Evolutionary conservation across 139 green algal genomes (phyloP).

Genomic region (Micromonas commoda): DNA sequence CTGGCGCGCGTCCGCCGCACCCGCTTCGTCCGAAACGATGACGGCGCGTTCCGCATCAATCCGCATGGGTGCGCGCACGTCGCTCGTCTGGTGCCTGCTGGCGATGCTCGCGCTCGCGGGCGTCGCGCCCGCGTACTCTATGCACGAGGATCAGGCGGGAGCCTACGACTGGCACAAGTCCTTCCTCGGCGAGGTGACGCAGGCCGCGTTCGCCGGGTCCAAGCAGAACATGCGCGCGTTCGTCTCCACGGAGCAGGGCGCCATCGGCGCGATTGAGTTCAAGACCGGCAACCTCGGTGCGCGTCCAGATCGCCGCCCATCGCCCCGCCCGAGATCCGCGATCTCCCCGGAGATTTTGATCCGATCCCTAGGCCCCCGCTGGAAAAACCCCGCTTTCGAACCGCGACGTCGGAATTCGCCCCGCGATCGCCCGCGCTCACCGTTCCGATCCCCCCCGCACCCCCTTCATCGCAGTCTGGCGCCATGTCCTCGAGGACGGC

Average conservation of each 20-base stretch:
- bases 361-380: too few relatives aligned
- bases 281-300: neutral
- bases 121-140: neutral
- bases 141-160: conserved; percentile 17
- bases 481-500: neutral
- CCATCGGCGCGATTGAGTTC: neutral
- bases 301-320: too few relatives aligned
- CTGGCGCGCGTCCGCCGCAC: too few relatives aligned
- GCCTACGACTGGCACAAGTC: neutral
- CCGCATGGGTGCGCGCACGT: too few relatives aligned
- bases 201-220: conserved; percentile 4
- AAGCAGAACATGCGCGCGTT: neutral
- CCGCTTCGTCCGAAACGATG: too few relatives aligned
- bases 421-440: too few relatives aligned
- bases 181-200: conserved; percentile 8
- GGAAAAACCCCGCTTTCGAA: too few relatives aligned
- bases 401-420: neutral
- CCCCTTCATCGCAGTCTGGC: neutral
- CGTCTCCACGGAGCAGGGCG: neutral
- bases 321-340: too few relatives aligned
- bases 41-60: too few relatives aligned
- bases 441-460: neutral
- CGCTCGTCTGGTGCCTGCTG: neutral
- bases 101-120: neutral
- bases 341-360: too few relatives aligned